phyloP scores from a whole-genome alignment of 2,329 filamentous ascomycete species.

The Scedosporium boydii region DNA sequence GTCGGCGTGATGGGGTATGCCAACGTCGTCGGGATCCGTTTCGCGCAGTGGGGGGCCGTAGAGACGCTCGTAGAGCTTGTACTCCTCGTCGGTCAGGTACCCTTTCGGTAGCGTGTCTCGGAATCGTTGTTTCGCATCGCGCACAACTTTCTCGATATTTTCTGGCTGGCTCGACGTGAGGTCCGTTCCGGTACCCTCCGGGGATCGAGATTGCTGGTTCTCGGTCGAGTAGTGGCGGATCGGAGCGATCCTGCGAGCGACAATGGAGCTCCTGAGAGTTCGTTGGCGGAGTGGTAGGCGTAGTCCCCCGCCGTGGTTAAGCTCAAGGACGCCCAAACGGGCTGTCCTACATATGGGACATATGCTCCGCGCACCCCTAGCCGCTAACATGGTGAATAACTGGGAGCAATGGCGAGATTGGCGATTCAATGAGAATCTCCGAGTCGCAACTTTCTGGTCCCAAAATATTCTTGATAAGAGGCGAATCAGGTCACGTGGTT shows the following conservation, averaged over 20 bases:
- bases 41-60: constrained; percentile 67
- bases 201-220: constrained; percentile 6
- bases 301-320: not conserved
- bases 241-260: not conserved
- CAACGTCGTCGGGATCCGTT: constrained; percentile 50
- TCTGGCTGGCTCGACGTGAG: constrained; percentile 7
- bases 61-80: constrained; percentile 65
- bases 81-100: constrained; percentile 61
- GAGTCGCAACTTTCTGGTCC: not conserved
- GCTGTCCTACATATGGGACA: constrained; percentile 18
- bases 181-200: not conserved
- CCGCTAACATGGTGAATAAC: constrained; percentile 23
- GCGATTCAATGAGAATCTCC: not conserved
- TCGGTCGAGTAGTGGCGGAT: constrained; percentile 7
- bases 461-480: not conserved
- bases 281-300: not conserved
- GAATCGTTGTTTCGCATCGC: constrained; percentile 63
- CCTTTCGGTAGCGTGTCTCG: constrained; percentile 67
- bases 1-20: constrained; percentile 26
- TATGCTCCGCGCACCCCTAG: constrained; percentile 22
- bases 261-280: not conserved
- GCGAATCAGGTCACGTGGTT: not conserved
- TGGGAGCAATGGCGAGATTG: not conserved
- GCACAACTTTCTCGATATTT: constrained; percentile 54
- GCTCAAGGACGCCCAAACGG: constrained; percentile 11